A percentile compares a stretch with the other conserved stretches of the same genome.
Evolutionary conservation across 768 basidiomycete species (phyloP).

Genomic region (Clathrus columnatus): DNA sequence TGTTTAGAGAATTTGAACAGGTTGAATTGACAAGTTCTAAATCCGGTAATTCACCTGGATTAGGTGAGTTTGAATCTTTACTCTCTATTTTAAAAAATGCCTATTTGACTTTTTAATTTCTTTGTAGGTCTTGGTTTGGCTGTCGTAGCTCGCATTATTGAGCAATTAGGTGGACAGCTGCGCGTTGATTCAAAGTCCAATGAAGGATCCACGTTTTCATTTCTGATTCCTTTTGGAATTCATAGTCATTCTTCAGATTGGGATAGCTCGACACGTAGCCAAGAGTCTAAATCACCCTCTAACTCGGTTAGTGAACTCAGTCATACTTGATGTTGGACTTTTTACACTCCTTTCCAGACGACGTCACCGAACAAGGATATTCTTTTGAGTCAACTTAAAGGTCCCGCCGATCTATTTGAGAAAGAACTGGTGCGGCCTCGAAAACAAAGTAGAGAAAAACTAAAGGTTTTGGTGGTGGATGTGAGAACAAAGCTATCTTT

Average conservation of each 20-base stretch:
- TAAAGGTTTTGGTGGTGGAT: slow-evolving; percentile 61
- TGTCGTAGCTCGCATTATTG: slow-evolving; percentile 72
- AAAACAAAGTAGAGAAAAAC: slow-evolving; percentile 8
- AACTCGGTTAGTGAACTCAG: slow-evolving; percentile 12
- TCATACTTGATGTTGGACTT: neutral
- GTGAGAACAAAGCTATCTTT: slow-evolving; percentile 25
- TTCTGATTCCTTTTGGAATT: slow-evolving; percentile 55
- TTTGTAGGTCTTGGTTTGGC: slow-evolving; percentile 60
- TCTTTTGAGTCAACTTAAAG: neutral
- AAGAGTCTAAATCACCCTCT: slow-evolving; percentile 6
- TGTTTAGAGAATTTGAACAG: slow-evolving; percentile 75
- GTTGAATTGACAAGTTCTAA: slow-evolving; percentile 45
- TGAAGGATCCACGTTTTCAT: slow-evolving; percentile 64
- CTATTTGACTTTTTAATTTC: neutral
- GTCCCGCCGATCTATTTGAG: neutral
- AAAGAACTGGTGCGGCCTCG: neutral
- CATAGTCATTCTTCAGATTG: slow-evolving; percentile 18
- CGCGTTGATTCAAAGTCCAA: slow-evolving; percentile 65
- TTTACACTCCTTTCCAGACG: neutral
- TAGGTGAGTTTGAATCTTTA: slow-evolving; percentile 30
- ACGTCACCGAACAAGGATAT: neutral
- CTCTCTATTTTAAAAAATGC: neutral
- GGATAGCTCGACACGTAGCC: slow-evolving; percentile 18
- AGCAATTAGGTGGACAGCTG: slow-evolving; percentile 70
- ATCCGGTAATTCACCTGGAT: slow-evolving; percentile 30